Evolutionary conservation across 2,329 filamentous ascomycete genomes (phyloP).

Genomic region (Dothideomycetes sp.): DNA sequence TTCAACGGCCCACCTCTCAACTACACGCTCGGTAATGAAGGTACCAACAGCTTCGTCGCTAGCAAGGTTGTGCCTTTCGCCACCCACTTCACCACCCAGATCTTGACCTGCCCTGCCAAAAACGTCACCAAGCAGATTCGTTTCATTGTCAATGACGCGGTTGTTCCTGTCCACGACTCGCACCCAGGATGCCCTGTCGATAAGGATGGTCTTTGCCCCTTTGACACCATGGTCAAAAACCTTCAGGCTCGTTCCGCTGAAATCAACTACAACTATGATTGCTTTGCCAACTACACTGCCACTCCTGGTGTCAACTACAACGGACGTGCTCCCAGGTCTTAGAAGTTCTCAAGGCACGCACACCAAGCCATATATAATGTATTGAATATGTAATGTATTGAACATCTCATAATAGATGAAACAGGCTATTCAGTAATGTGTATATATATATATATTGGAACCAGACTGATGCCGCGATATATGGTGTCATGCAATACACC

Average conservation of each 20-base stretch:
- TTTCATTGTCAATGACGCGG: constrained; percentile 11
- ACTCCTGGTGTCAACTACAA: constrained; percentile 6
- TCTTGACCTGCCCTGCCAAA: constrained; percentile 9
- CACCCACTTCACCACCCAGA: constrained; percentile 10
- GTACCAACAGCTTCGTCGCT: constrained; percentile 7
- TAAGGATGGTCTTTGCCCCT: constrained; percentile 8
- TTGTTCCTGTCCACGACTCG: constrained; percentile 1
- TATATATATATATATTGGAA: too few relatives aligned
- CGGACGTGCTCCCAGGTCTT: constrained; percentile 3
- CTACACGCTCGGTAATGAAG: background rate
- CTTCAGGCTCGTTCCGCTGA: constrained; percentile 1
- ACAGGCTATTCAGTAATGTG: too few relatives aligned
- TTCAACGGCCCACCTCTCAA: constrained; percentile 4
- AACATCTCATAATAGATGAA: too few relatives aligned
- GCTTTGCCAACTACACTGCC: constrained; percentile 9
- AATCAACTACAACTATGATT: constrained; percentile 9
- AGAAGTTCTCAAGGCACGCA: too few relatives aligned
- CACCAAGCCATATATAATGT: too few relatives aligned
- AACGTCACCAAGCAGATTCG: constrained; percentile 8
- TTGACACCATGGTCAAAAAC: constrained; percentile 7
- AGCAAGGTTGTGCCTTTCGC: constrained; percentile 11
- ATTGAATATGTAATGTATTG: too few relatives aligned
- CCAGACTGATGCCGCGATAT: too few relatives aligned
- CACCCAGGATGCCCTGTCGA: constrained; percentile 7
- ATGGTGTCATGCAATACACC: too few relatives aligned